Evolutionary conservation across 2,329 filamentous ascomycete species (phyloP), one percentile per base, ranked within the genome.

Genomic region (Fusarium odoratissimum): DNA sequence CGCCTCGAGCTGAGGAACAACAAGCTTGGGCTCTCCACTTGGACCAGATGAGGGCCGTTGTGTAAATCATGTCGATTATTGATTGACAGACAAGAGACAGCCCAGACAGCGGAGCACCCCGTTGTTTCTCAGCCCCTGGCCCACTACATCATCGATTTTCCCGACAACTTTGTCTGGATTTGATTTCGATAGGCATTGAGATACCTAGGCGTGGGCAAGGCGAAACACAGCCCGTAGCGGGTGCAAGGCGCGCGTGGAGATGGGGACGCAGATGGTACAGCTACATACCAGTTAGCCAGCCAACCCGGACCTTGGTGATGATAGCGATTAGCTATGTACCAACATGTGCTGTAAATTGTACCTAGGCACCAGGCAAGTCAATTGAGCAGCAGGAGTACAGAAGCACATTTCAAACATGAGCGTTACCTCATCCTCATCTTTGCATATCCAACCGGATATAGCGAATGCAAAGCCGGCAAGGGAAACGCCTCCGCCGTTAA

Each of bases 81-180:
- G 48, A 60, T 60, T 46, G 44, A 67, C n/a, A 61, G 51, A 73
- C 49, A 40, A 40, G 48, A 51, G 33, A 54, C 25, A 54, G 33
- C 49, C 49, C 23, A 30, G 31, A 54, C 51, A 62, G 40, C 51
- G 55, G 72, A 67, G 58, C 68, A 46, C 68, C 59, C 75, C 46
- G 67, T 69, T 69, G 64, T 74, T 76, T 75, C 62, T 65, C 44
- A 56, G 72, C 67, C 72, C 75, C 70, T 75, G 75, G 57, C 62
- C 64, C 74, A 68, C 75, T 74, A 68, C 75, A 77, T 77, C 74
- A 76, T 77, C 67, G 73, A 77, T 60, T 69, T 59, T 19, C 21
- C 55, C 49, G 35, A 58, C 25, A 38, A 45, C 52, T 63, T 65
- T 51, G 61, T 31, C 42, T 60, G 44, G 23, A 30, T 44, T 41